Conservation (phyloP, 2,329 filamentous ascomycete genomes). For the Fusarium sp. region DNA sequence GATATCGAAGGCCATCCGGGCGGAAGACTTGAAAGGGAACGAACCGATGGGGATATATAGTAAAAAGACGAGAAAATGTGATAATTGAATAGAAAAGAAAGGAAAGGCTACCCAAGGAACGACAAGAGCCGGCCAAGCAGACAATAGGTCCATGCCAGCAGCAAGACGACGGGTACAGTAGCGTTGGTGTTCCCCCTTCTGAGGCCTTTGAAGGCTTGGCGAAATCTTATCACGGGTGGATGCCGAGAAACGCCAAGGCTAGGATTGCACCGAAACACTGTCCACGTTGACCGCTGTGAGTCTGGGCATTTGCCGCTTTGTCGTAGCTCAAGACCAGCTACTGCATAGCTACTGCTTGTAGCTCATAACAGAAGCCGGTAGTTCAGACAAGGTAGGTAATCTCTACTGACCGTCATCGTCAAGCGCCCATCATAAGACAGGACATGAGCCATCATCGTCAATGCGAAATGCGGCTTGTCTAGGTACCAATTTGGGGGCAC, state of each 20-base stretch:
- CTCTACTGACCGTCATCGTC: conserved; percentile 18
- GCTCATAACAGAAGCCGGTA: conserved; percentile 10
- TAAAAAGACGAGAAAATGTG: conserved; percentile 28
- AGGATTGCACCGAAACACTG: conserved; percentile 49
- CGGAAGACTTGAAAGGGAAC: conserved; percentile 20
- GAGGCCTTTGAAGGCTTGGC: conserved; percentile 53
- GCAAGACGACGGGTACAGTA: conserved; percentile 44
- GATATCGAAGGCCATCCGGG: conserved; percentile 38
- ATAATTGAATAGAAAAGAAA: conserved; percentile 30
- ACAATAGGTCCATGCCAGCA: conserved; percentile 43
- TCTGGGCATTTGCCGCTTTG: conserved; percentile 43
- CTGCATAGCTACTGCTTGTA: conserved; percentile 12
- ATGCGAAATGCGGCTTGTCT: conserved; percentile 12
- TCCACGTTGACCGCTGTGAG: conserved; percentile 50
- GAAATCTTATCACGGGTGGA: conserved; percentile 53
- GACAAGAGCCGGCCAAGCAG: conserved; percentile 39
- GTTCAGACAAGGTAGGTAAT: conserved; percentile 17
- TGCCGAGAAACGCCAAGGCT: conserved; percentile 54
- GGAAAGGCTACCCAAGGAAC: conserved; percentile 37
- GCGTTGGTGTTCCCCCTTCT: conserved; percentile 51
- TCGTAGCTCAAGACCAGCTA: conserved; percentile 2
- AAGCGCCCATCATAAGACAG: conserved; percentile 21
- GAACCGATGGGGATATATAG: conserved; percentile 31
- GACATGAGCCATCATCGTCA: conserved; percentile 27
- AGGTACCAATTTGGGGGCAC: conserved; percentile 15